These are phyloP conservation scores for Stagonosporopsis cucurbitacearum DNA, from an alignment of 2,329 filamentous ascomycete genomes.

Conservation along the genomic window DNA sequence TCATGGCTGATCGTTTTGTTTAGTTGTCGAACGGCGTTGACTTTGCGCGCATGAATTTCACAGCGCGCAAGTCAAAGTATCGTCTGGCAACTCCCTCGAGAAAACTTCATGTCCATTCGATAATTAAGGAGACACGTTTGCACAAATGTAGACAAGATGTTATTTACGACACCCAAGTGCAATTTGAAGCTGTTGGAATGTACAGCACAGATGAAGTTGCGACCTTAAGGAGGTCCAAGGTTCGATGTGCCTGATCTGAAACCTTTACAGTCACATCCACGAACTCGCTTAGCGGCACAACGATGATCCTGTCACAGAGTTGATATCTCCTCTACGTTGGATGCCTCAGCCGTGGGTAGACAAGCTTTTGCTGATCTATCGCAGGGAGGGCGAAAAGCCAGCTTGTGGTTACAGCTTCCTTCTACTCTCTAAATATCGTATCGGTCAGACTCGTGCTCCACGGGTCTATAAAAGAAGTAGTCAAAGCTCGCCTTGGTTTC, in stretches of 20 bases:
- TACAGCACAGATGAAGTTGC: slow-evolving; percentile 3
- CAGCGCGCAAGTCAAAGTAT: background rate
- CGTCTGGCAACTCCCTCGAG: no score
- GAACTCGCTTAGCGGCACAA: slow-evolving; percentile 15
- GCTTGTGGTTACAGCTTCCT: background rate
- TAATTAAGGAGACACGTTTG: background rate
- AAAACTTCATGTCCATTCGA: background rate
- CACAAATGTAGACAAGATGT: background rate
- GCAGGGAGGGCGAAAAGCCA: background rate
- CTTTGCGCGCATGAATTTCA: background rate
- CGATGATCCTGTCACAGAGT: slow-evolving; percentile 20
- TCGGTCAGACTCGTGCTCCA: slow-evolving; percentile 39
- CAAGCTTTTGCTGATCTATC: background rate
- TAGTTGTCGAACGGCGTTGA: background rate
- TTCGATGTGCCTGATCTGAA: slow-evolving; percentile 6
- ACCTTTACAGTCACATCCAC: slow-evolving; percentile 11
- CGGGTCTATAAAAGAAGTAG: slow-evolving; percentile 42
- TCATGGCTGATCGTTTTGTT: background rate
- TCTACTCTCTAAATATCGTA: slow-evolving; percentile 30
- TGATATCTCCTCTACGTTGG: slow-evolving; percentile 20
- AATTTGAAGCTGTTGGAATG: background rate
- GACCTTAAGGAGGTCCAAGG: slow-evolving; percentile 4
- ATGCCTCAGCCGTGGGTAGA: slow-evolving; percentile 25
- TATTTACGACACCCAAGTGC: background rate
- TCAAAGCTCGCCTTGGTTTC: slow-evolving; percentile 40